phyloP scores from a whole-genome alignment of 352 stramenopile genomes.

The Phytopythium mirpurense region DNA sequence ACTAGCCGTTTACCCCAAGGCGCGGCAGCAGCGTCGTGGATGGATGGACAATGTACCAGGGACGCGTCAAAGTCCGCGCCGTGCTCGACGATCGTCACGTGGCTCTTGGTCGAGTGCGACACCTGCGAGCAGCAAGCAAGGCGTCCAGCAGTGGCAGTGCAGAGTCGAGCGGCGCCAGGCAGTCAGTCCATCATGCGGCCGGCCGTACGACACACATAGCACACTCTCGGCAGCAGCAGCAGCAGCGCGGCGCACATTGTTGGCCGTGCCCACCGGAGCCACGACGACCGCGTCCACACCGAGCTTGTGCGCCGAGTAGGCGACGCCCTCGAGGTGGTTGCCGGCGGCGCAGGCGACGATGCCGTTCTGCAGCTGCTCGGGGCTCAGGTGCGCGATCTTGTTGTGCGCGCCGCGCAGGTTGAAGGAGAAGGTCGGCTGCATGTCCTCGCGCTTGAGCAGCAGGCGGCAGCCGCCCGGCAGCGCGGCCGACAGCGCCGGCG shows the following conservation, averaged over 20 bases:
- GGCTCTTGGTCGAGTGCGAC: constrained; percentile 44
- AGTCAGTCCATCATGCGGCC: too few species aligned
- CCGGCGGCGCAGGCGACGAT: constrained; percentile 83
- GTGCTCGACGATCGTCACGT: constrained; percentile 92
- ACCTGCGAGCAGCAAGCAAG: too few species aligned
- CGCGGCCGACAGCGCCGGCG: constrained; percentile 46
- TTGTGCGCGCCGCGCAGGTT: constrained; percentile 98
- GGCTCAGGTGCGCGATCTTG: constrained; percentile 95
- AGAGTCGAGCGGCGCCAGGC: too few species aligned
- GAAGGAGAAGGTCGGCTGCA: constrained; percentile 98
- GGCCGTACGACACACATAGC: too few species aligned
- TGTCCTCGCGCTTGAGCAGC: constrained; percentile 95
- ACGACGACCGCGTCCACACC: constrained; percentile 94
- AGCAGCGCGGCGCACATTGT: constrained; percentile 78
- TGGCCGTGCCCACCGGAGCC: constrained; percentile 92
- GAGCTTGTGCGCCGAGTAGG: constrained; percentile 92
- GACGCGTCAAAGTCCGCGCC: constrained; percentile 97
- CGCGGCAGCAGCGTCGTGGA: too few species aligned
- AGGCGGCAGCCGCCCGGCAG: constrained; percentile 62
- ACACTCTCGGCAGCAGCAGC: not conserved
- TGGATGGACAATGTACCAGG: constrained; percentile 42
- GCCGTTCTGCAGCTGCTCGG: constrained; percentile 67
- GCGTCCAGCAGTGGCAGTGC: too few species aligned
- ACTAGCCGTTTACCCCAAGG: too few species aligned
- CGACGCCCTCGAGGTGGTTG: constrained; percentile 98